phyloP scores from a whole-genome alignment of 2,329 filamentous ascomycete genomes.

The Orbilia quercus region DNA sequence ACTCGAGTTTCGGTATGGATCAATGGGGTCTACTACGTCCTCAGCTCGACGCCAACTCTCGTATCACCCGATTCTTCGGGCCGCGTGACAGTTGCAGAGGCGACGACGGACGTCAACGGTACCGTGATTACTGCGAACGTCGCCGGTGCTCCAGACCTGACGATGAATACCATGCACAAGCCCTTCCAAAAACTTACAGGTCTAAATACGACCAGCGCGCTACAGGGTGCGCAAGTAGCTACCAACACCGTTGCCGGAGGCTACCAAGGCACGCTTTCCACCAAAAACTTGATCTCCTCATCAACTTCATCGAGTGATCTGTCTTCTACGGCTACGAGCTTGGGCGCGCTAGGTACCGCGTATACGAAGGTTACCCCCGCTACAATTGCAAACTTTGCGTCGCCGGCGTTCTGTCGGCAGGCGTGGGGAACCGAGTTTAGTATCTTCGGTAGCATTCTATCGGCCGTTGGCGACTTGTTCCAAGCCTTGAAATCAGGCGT shows the following conservation, averaged over 20 bases:
- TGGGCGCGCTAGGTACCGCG: neutral
- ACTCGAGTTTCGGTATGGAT: neutral
- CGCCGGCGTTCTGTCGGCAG: neutral
- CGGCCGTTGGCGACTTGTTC: neutral
- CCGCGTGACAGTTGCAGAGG: too few relatives aligned
- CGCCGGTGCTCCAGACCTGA: too few relatives aligned
- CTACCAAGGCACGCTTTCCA: too few relatives aligned
- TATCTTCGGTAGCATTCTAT: slow-evolving; percentile 1
- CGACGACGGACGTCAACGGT: too few relatives aligned
- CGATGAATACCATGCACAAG: too few relatives aligned
- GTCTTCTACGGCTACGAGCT: neutral
- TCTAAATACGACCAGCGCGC: too few relatives aligned
- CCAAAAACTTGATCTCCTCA: too few relatives aligned
- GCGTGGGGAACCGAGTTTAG: neutral
- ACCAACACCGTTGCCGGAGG: too few relatives aligned
- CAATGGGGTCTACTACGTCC: neutral
- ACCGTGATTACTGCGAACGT: too few relatives aligned
- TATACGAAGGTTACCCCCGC: neutral
- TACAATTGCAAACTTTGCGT: neutral
- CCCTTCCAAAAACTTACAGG: too few relatives aligned
- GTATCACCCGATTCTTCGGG: neutral
- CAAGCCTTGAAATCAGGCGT: neutral
- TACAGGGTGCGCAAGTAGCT: too few relatives aligned
- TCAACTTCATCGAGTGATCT: too few relatives aligned
- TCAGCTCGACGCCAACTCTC: neutral